Percentiles rank a stretch among this genome's conserved stretches.
phyloP scores from a whole-genome alignment of 768 basidiomycete genomes.

The Chalciporus piperatus region DNA sequence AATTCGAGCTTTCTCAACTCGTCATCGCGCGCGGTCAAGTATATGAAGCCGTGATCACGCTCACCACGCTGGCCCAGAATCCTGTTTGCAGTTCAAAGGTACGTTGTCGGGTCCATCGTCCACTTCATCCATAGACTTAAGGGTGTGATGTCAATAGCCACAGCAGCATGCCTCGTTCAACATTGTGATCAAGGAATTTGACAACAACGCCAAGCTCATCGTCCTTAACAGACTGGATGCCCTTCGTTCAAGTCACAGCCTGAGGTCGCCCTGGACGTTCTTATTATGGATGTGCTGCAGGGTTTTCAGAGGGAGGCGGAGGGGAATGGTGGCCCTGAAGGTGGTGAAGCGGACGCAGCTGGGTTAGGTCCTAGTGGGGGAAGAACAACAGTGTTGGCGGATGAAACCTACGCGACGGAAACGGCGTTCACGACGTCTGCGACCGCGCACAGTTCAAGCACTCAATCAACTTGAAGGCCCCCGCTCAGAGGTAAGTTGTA shows the following conservation, averaged over 20 bases:
- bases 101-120: too few species aligned
- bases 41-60: constrained; percentile 95
- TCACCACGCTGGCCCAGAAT: constrained; percentile 93
- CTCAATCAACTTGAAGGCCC: constrained; percentile 90
- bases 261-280: constrained; percentile 96
- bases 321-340: constrained; percentile 49
- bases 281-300: too few species aligned
- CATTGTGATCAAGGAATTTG: constrained; percentile 90
- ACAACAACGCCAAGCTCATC: constrained; percentile 98
- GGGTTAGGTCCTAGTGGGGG: constrained; percentile 39
- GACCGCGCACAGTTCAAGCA: constrained; percentile 68
- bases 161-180: constrained; percentile 85
- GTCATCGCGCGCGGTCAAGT: constrained; percentile 88
- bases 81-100: constrained; percentile 96
- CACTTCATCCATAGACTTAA: neutral
- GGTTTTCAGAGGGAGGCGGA: constrained; percentile 81
- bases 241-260: constrained; percentile 79
- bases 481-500: constrained; percentile 68
- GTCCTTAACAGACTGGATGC: constrained; percentile 88
- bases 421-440: constrained; percentile 75
- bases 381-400: constrained; percentile 81
- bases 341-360: constrained; percentile 42
- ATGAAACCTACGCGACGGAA: constrained; percentile 98
- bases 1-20: constrained; percentile 93
- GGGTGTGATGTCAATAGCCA: constrained; percentile 49